Base-by-base conservation (phyloP, 345 rosid species). In the Carallia brachiata region DNA sequence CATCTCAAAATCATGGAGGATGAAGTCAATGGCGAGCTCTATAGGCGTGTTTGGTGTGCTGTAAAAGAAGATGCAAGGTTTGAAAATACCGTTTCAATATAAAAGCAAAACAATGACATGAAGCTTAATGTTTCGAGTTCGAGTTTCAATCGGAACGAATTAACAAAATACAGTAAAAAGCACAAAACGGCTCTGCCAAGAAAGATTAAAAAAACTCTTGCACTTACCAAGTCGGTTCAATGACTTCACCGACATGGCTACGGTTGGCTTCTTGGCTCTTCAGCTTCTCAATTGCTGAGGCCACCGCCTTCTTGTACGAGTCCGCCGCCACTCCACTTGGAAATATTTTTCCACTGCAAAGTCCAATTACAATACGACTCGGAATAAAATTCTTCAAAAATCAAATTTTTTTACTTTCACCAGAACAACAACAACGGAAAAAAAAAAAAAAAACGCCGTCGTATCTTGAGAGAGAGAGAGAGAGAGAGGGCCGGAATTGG, bases 1-100 rank as follows among this genome's bases (percentile, higher is more conserved):
- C 98, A 94, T 94, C 89, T 94, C 98, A 74, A 94, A 91, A 70
- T 94, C 98, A 71, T 94, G 98, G 47, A 94, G 87, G 63, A 94
- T 91, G 82, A 94, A 94, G 84, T 94, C 98, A 77, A 91, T 94
- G 64, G 98, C n/a, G n/a, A n/a, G n/a, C n/a, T n/a, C n/a, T n/a
- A n/a, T n/a, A n/a, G n/a, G n/a, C n/a, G n/a, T n/a, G n/a, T n/a
- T n/a, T n/a, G n/a, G 95, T 40, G 83, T 62, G 67, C 98, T 90
- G n/a, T 52, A 4, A 32, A 32, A 32, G 34, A 32, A 32, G 34
- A 32, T 32, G 34, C 1, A 32, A 32, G 34, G 34, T 32, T 32
- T 32, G 34, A 32, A 32, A 32, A 32, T 1, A 32, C 34, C 4
- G 34, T 32, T 32, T 32, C 34, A 32, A 32, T 32, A 44, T 19